Base-by-base conservation (phyloP, 2,329 filamentous ascomycete species). In the Tolypocladium ophioglossoides region DNA sequence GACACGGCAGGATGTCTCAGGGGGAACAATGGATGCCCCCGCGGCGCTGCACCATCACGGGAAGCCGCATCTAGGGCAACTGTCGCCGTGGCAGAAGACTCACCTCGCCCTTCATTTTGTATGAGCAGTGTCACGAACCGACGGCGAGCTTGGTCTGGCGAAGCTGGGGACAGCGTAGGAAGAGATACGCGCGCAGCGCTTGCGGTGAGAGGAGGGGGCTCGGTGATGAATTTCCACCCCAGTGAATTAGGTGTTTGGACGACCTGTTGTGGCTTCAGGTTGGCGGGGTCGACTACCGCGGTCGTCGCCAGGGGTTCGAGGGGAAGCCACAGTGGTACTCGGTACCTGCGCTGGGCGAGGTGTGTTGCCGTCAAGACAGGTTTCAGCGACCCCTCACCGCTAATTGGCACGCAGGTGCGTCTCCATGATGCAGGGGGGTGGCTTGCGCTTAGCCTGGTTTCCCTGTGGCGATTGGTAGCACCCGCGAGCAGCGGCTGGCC, bases 91-190 rank as follows among this genome's bases (percentile, higher is more conserved):
- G 22, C 34, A 30, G 39, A 27, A 35, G 35, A 53, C 77, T 68
- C 68, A 80, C 78, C 75, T 80, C 78, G 71, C 77, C 78, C 74
- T 79, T 80, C 78, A 80, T 80, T 65, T 59, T 78, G 69, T 59
- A 61, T 58, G 54, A 55, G 32, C 48, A 52, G 47, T 55, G 57
- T 47, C 32, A 39, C 34, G 22, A 62, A 52, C 58, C 54, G 58
- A 52, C 27, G 6, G 27, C 27, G 55, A 53, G 55, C 59, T 56
- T 52, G 60, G 58, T 62, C 35, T 55, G 56, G 56, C 53, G 55
- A 46, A 56, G 54, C 56, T 59, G 58, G 55, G 57, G 58, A 59
- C 57, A 54, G 56, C 51, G 52, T 58, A 41, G 16, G 24, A 59
- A 52, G 54, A 62, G 61, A 62, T 63, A 65, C 60, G 67, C 68